These are phyloP conservation scores for Aureoboletus auriporus DNA, from an alignment of 768 basidiomycete species.

Conservation along the genomic window DNA sequence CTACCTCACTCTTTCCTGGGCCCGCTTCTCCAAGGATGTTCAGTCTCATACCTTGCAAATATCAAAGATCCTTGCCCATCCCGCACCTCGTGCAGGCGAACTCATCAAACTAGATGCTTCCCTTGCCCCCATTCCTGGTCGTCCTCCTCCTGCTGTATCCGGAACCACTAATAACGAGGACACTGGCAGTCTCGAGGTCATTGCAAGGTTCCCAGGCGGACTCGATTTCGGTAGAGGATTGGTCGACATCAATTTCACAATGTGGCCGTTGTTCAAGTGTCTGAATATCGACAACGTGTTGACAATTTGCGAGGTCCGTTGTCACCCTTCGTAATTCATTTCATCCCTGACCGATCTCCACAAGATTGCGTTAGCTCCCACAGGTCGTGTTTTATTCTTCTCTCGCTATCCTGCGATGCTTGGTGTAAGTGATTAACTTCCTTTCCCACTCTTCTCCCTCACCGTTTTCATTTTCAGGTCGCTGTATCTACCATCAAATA, in stretches of 20 bases:
- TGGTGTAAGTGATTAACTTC: slow-evolving; percentile 45
- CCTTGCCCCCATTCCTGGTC: slow-evolving; percentile 41
- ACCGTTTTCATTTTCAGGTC: slow-evolving; percentile 41
- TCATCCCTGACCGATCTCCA: background rate
- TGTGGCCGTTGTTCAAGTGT: slow-evolving; percentile 95
- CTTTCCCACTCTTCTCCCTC: background rate
- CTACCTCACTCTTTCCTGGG: slow-evolving; percentile 94
- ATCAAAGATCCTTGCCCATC: slow-evolving; percentile 82
- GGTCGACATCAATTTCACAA: slow-evolving; percentile 92
- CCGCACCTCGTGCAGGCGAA: slow-evolving; percentile 84
- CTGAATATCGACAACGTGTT: slow-evolving; percentile 91
- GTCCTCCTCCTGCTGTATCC: slow-evolving; percentile 42
- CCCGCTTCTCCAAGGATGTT: slow-evolving; percentile 90
- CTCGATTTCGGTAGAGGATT: slow-evolving; percentile 89
- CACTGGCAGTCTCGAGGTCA: slow-evolving; percentile 63
- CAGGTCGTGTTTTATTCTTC: slow-evolving; percentile 83
- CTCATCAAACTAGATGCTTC: slow-evolving; percentile 84
- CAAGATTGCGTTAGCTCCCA: slow-evolving; percentile 82
- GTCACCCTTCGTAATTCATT: no score
- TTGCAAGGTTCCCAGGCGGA: slow-evolving; percentile 89
- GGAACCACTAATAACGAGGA: slow-evolving; percentile 28
- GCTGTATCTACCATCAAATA: slow-evolving; percentile 91
- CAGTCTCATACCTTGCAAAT: slow-evolving; percentile 90
- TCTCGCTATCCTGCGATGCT: slow-evolving; percentile 91
- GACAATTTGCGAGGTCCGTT: slow-evolving; percentile 78